These are phyloP conservation scores for Diaporthe nobilis DNA, from an alignment of 2,329 filamentous ascomycete genomes.

Conservation along the genomic window DNA sequence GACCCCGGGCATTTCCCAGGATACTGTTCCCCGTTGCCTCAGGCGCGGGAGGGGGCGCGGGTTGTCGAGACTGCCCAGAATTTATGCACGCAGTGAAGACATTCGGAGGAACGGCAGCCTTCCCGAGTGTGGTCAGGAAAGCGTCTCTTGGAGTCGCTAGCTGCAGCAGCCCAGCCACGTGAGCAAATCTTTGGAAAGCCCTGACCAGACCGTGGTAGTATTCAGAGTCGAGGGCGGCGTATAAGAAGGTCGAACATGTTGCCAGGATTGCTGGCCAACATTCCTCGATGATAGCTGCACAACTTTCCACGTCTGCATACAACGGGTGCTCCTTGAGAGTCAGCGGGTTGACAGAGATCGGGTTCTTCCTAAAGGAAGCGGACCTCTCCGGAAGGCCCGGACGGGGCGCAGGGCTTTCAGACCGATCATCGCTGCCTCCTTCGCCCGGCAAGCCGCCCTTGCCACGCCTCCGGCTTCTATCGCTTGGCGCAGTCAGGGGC, in stretches of 20 bases:
- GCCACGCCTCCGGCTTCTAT: slow-evolving; percentile 68
- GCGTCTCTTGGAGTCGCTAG: slow-evolving; percentile 91
- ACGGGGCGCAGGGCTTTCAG: slow-evolving; percentile 57
- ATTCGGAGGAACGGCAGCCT: slow-evolving; percentile 91
- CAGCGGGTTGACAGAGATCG: slow-evolving; percentile 87
- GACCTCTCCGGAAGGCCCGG: slow-evolving; percentile 66
- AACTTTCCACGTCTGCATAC: slow-evolving; percentile 79
- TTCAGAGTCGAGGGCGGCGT: slow-evolving; percentile 90
- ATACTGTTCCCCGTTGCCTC: slow-evolving; percentile 69
- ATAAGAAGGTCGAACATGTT: slow-evolving; percentile 94
- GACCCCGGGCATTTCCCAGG: slow-evolving; percentile 78
- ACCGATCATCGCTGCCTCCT: slow-evolving; percentile 34
- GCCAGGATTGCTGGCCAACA: slow-evolving; percentile 98
- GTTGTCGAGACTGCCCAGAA: slow-evolving; percentile 59
- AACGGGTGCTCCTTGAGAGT: slow-evolving; percentile 80
- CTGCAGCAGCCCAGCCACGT: slow-evolving; percentile 90
- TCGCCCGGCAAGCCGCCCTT: slow-evolving; percentile 61
- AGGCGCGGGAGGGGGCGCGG: slow-evolving; percentile 59
- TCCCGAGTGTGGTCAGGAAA: slow-evolving; percentile 93
- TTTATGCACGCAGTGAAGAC: slow-evolving; percentile 74
- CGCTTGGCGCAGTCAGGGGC: slow-evolving; percentile 87
- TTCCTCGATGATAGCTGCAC: slow-evolving; percentile 86
- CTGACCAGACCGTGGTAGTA: slow-evolving; percentile 94
- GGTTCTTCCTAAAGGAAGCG: slow-evolving; percentile 79
- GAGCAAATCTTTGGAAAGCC: slow-evolving; percentile 94